Percentiles rank a stretch among this genome's conserved stretches.
These are phyloP conservation scores for Mycosphaerella arachidis DNA, from an alignment of 2,329 filamentous ascomycete species.

Conservation along the genomic window DNA sequence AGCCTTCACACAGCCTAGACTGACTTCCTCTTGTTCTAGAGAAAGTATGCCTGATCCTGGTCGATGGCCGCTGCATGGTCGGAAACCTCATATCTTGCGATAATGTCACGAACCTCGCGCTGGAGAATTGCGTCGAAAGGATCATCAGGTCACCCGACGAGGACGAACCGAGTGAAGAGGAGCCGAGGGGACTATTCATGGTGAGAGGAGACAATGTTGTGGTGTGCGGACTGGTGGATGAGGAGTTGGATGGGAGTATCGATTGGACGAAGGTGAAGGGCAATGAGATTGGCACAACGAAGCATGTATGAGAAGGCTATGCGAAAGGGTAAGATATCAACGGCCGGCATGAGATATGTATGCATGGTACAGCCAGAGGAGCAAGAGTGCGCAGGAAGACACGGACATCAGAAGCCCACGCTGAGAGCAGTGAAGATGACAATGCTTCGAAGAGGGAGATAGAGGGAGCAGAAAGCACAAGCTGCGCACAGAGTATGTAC, in stretches of 20 bases:
- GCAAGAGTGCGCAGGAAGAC: not conserved
- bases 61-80: slow-evolving; percentile 73
- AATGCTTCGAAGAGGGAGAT: not conserved
- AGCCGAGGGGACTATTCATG: slow-evolving; percentile 82
- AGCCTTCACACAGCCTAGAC: slow-evolving; percentile 3
- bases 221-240: slow-evolving; percentile 82
- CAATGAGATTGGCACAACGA: slow-evolving; percentile 75
- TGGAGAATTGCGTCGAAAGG: slow-evolving; percentile 78
- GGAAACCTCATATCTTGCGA: slow-evolving; percentile 83
- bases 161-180: slow-evolving; percentile 71
- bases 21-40: slow-evolving; percentile 50
- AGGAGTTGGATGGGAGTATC: slow-evolving; percentile 81
- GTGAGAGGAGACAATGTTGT: slow-evolving; percentile 94
- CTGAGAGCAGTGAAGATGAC: not conserved
- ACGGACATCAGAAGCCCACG: not conserved
- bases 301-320: slow-evolving; percentile 38
- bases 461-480: not conserved
- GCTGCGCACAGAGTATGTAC: slow-evolving; percentile 1
- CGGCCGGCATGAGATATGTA: too few relatives aligned
- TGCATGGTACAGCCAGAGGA: not conserved
- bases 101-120: slow-evolving; percentile 86
- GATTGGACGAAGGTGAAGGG: slow-evolving; percentile 90
- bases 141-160: slow-evolving; percentile 85
- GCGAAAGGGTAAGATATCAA: not conserved
- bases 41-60: slow-evolving; percentile 85